Base-by-base conservation (phyloP, 2,329 filamentous ascomycete genomes). In the Fusarium sp. region DNA sequence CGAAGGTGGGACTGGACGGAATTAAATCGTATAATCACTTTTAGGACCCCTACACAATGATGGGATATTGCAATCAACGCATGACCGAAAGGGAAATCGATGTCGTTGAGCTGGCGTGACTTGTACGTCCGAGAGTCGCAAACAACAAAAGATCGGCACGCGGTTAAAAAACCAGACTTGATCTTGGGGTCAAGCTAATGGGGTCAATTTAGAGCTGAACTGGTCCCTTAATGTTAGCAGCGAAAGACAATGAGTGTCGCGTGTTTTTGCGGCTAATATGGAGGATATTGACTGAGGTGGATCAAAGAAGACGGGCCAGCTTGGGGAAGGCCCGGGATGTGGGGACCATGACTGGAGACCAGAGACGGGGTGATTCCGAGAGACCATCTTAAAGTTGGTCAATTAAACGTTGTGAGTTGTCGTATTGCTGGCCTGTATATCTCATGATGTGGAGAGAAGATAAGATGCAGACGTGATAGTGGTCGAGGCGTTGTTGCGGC, bases 251-350 rank as follows among this genome's bases (percentile, higher is more conserved):
- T 51, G 58, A 73, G 67, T 68, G 75, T 78, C 76, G 76, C 76
- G 66, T 78, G 75, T 78, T 78, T 78, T 76, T 77, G 76, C 76
- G 75, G 76, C 66, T 72, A 78, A 77, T 77, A 77, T 70, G 66
- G 55, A 68, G 51, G 26, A 55, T 55, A 63, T 56, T 55, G 51
- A 70, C 45, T 55, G 51, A 70, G 47, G 76, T 78, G 76, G 76
- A 78, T 70, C 76, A 64, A 71, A 62, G 58, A 64, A 59, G 64
- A 73, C 66, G 68, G 74, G 76, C 74, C 69, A 66, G 59, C 55
- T 78, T 76, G 73, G 76, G 73, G 71, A 68, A 63, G 68, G 48
- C 72, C 74, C 70, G 74, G 77, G 74, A 71, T 77, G 77, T 78
- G 77, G 77, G 77, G 74, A 75, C 75, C 70, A 45, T 60, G 72